Evolutionary conservation across 495 filamentous ascomycete species (phyloP).

Genomic region (Margaritispora aquatica): DNA sequence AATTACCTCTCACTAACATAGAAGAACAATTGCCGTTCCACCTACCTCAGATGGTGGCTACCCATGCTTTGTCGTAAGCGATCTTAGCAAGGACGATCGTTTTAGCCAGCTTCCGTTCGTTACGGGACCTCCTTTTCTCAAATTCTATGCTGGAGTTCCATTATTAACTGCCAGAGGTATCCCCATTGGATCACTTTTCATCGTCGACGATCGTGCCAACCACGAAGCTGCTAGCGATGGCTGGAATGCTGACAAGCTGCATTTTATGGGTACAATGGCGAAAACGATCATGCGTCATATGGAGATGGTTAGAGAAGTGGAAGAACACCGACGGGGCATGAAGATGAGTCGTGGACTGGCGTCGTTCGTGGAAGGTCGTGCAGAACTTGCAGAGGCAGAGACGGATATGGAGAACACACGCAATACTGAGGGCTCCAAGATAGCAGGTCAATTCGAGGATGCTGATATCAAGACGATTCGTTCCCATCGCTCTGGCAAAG

Average conservation of each 20-base stretch:
- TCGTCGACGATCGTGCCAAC: slow-evolving; percentile 56
- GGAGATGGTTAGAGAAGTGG: slow-evolving; percentile 48
- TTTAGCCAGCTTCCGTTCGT: slow-evolving; percentile 41
- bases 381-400: slow-evolving; percentile 25
- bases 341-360: slow-evolving; percentile 56
- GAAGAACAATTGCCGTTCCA: slow-evolving; percentile 14
- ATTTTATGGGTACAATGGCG: slow-evolving; percentile 43
- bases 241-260: slow-evolving; percentile 30
- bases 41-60: slow-evolving; percentile 7
- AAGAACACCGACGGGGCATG: slow-evolving; percentile 50
- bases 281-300: slow-evolving; percentile 57
- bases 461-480: slow-evolving; percentile 7
- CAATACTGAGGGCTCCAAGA: slow-evolving; percentile 14
- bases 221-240: slow-evolving; percentile 40
- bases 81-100: slow-evolving; percentile 42
- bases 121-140: slow-evolving; percentile 34
- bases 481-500: slow-evolving; percentile 1
- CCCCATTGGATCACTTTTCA: slow-evolving; percentile 65
- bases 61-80: slow-evolving; percentile 24
- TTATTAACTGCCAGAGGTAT: slow-evolving; percentile 61
- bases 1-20: slow-evolving; percentile 1
- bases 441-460: slow-evolving; percentile 22
- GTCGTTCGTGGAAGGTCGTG: slow-evolving; percentile 51
- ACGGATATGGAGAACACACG: slow-evolving; percentile 9
- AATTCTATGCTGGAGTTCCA: slow-evolving; percentile 61